Conservation (phyloP, 2,329 filamentous ascomycete species). For the Ophiostoma tasmaniense region DNA sequence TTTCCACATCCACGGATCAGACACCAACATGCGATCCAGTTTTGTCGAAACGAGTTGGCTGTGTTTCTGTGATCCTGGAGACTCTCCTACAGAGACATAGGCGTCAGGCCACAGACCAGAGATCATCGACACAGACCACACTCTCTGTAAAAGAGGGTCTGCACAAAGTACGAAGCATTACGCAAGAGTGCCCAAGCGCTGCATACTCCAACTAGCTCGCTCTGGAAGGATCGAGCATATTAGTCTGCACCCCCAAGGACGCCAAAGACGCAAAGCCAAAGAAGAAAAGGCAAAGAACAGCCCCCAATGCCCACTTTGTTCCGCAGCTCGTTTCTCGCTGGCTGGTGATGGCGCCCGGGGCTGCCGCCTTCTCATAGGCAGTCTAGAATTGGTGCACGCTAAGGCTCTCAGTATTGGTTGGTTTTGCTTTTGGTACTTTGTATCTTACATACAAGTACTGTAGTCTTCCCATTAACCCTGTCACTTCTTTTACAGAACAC, state of each 20-base stretch:
- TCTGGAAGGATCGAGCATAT: neutral
- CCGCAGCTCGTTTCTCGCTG: neutral
- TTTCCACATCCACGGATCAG: neutral
- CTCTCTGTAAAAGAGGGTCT: neutral
- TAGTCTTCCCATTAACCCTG: neutral
- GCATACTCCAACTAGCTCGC: neutral
- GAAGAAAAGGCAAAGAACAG: neutral
- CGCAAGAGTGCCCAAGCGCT: conserved; percentile 5
- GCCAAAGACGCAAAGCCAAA: too few species aligned
- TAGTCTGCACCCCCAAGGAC: neutral
- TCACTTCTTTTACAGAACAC: neutral
- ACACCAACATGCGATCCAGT: neutral
- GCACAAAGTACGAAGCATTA: neutral
- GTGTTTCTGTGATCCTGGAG: too few species aligned
- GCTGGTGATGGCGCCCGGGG: neutral
- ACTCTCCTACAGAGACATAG: too few species aligned
- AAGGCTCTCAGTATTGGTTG: neutral
- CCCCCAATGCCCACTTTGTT: neutral
- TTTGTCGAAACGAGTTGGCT: neutral
- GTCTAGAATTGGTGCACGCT: neutral
- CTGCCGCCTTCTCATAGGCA: neutral
- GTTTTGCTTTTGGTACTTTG: neutral
- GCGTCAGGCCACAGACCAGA: neutral
- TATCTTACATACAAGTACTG: neutral
- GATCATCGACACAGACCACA: neutral